Percentiles rank a stretch among this genome's conserved stretches.
Evolutionary conservation across 1,139 yeast species (phyloP).

Genomic region (Arxiozyma heterogenica): DNA sequence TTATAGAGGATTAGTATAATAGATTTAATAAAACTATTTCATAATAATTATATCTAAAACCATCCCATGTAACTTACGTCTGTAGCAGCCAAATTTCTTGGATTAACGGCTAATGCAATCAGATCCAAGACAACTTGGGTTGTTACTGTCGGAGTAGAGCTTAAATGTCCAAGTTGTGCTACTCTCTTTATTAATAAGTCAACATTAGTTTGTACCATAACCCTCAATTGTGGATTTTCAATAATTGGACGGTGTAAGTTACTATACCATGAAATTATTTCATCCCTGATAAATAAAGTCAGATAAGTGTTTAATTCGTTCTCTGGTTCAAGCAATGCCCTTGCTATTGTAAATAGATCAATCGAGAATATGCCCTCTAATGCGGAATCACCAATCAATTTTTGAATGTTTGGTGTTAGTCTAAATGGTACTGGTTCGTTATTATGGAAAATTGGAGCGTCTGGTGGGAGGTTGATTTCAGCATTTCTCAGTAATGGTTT

Average conservation of each 20-base stretch:
- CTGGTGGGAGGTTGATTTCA: slow-evolving; percentile 49
- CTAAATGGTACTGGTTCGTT: slow-evolving; percentile 96
- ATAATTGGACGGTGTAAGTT: slow-evolving; percentile 57
- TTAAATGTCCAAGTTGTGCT: slow-evolving; percentile 66
- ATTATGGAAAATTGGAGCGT: slow-evolving; percentile 83
- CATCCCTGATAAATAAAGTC: slow-evolving; percentile 90
- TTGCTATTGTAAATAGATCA: slow-evolving; percentile 74
- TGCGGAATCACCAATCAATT: slow-evolving; percentile 85
- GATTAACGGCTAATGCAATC: slow-evolving; percentile 92
- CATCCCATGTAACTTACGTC: slow-evolving; percentile 97
- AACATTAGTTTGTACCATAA: slow-evolving; percentile 81
- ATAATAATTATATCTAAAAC: slow-evolving; percentile 32
- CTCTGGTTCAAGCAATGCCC: slow-evolving; percentile 84
- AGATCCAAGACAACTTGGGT: slow-evolving; percentile 87
- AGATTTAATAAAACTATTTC: neutral
- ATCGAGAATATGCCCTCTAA: slow-evolving; percentile 87
- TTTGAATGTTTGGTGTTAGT: slow-evolving; percentile 90
- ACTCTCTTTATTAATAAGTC: slow-evolving; percentile 70
- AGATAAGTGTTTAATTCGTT: slow-evolving; percentile 80
- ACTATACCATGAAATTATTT: slow-evolving; percentile 85
- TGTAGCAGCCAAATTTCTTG: slow-evolving; percentile 84
- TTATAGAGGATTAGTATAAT: too few species aligned
- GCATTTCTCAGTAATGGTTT: slow-evolving; percentile 41
- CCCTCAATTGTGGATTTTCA: slow-evolving; percentile 69
- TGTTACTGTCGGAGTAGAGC: slow-evolving; percentile 70